These are phyloP conservation scores for Agapanthus africanus DNA, from an alignment of 106 monocot genomes.

Conservation along the genomic window DNA sequence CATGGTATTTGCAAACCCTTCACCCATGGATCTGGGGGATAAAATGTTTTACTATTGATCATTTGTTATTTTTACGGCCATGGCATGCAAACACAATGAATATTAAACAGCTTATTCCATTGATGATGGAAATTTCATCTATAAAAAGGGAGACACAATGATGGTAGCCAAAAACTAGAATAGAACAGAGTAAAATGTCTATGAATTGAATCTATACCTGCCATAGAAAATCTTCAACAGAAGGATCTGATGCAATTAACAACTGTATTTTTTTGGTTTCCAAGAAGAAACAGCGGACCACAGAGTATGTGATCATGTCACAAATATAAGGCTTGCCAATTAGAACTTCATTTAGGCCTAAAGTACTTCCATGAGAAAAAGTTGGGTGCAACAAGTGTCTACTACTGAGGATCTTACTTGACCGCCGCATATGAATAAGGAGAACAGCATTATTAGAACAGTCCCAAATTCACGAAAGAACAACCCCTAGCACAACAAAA, in stretches of 20 bases:
- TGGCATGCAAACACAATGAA: neutral
- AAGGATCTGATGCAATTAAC: slow-evolving; percentile 40
- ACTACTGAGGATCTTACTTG: slow-evolving; percentile 42
- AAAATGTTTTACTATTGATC: too few relatives aligned
- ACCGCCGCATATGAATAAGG: slow-evolving; percentile 42
- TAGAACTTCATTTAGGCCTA: slow-evolving; percentile 95
- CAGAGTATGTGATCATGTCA: slow-evolving; percentile 83
- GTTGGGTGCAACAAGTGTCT: slow-evolving; percentile 76
- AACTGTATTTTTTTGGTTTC: slow-evolving; percentile 71
- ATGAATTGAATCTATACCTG: too few relatives aligned
- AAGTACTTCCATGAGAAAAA: slow-evolving; percentile 83
- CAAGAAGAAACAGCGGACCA: slow-evolving; percentile 87
- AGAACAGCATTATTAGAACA: neutral
- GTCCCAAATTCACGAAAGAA: too few relatives aligned
- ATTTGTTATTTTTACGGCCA: too few relatives aligned
- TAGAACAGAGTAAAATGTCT: too few relatives aligned
- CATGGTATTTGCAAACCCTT: too few relatives aligned
- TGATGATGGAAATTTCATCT: neutral
- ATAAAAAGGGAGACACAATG: neutral
- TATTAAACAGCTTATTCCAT: neutral
- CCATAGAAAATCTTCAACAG: slow-evolving; percentile 85
- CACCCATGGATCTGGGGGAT: too few relatives aligned
- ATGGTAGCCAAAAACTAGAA: too few relatives aligned
- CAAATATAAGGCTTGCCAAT: slow-evolving; percentile 80
- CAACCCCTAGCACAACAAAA: neutral